phyloP scores from a whole-genome alignment of 2,329 filamentous ascomycete genomes.

The Alternaria dauci region DNA sequence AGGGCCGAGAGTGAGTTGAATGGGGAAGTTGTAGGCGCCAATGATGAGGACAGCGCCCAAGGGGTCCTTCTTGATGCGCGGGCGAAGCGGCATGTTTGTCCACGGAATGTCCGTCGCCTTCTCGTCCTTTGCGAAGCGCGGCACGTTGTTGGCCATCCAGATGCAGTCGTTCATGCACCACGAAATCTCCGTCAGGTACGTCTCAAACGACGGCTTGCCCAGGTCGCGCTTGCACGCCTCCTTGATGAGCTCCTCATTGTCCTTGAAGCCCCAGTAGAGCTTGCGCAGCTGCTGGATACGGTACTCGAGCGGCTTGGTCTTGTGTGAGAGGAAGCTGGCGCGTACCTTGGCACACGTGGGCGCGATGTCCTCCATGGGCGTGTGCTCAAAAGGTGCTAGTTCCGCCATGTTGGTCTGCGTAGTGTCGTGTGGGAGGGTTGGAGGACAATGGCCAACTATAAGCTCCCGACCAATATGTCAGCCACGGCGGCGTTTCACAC shows the following conservation, averaged over 20 bases:
- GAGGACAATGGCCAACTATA: conserved; percentile 4
- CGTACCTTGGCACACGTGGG: conserved; percentile 62
- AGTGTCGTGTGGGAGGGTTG: not conserved
- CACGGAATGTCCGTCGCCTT: conserved; percentile 73
- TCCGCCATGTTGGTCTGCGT: conserved; percentile 11
- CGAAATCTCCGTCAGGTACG: conserved; percentile 75
- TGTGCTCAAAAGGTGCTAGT: conserved; percentile 46
- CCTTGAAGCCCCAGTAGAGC: conserved; percentile 91
- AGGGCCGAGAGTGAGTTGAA: conserved; percentile 80
- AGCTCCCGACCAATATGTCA: not conserved
- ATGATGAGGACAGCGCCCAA: conserved; percentile 85
- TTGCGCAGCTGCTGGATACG: conserved; percentile 86
- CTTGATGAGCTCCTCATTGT: conserved; percentile 75
- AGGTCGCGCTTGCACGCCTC: conserved; percentile 82
- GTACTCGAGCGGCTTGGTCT: conserved; percentile 83
- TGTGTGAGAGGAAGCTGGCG: conserved; percentile 76
- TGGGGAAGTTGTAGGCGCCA: conserved; percentile 90
- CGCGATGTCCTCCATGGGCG: conserved; percentile 47
- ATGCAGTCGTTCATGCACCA: conserved; percentile 85
- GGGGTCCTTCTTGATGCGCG: conserved; percentile 85
- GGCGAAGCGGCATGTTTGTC: conserved; percentile 72
- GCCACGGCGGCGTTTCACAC: conserved; percentile 4
- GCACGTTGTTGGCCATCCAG: conserved; percentile 78
- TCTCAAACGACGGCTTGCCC: conserved; percentile 78
- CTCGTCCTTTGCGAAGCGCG: conserved; percentile 86